Conservation (phyloP, 2,329 filamentous ascomycete species). For the Ophiostoma novo-ulmi region DNA sequence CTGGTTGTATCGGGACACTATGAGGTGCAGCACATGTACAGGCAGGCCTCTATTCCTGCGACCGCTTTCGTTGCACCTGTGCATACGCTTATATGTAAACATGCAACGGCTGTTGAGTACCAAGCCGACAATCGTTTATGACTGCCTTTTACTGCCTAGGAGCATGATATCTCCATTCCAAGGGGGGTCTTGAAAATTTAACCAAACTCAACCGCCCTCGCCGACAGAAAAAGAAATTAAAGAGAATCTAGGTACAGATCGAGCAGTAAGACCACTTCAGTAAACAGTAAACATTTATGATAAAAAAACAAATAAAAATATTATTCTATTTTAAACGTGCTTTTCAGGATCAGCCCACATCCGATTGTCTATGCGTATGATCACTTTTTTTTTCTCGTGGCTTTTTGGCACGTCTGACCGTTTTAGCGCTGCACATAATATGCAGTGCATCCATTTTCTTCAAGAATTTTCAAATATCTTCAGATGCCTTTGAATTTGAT, state of each 20-base stretch:
- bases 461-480: not conserved
- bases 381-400: not conserved
- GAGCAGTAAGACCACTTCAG: not conserved
- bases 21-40: not conserved
- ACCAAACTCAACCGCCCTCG: not conserved
- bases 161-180: not conserved
- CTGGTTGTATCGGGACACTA: not conserved
- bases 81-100: not conserved
- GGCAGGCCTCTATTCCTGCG: constrained; percentile 8
- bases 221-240: constrained; percentile 10
- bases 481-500: not conserved
- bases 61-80: constrained; percentile 5
- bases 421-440: not conserved
- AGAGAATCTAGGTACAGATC: not conserved
- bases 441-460: not conserved
- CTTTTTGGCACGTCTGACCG: not conserved
- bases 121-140: not conserved
- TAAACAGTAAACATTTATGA: not conserved
- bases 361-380: not conserved
- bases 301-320: not conserved
- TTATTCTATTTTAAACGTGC: not conserved
- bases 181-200: not conserved
- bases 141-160: not conserved
- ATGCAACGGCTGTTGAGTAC: constrained; percentile 6
- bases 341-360: not conserved